Base-by-base conservation (phyloP, 1,139 yeast species). In the Yamadazyma membranifaciens region DNA sequence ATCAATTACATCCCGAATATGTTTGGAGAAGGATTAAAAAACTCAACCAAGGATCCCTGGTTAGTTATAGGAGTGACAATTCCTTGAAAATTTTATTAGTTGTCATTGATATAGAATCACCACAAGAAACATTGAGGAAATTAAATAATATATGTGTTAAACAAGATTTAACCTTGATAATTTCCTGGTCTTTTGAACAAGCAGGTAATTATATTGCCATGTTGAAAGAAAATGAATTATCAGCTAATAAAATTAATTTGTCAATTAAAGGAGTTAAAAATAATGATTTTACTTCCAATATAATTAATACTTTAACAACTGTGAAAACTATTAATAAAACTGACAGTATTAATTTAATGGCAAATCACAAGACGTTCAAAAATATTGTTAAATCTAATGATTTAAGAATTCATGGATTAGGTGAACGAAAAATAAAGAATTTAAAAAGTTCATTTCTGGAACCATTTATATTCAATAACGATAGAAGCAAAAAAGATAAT, bases 1-100 rank as follows among this genome's bases (percentile, higher is more conserved):
- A 89, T 59, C 84, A 85, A 52, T 66, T 91, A 33, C 91, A 86
- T 47, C 96, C 96, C 0, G 97, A 89, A 56, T 89, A 92, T 54
- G 79, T 92, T 3, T 80, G 81, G 68, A 77, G 78, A 43, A 75
- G 94, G 41, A 69, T 89, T 52, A 78, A 77, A 47, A 80, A 81
- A 41, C 48, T 68, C 31, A 65, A 67, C 42, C 63, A 65, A 34
- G 72, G 71, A 2, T 48, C 60, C 0, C 46, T 51, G 9, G 36
- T 54, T 2, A 48, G 52, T 9, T 35, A 44, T 6, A 35, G 37
- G 13, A 44, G 52, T 9, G 77, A 72, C 48, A 59, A 66, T 22
- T 74, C 75, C 9, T 66, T 84, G 37, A 75, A 91, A 13, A 69
- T 89, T 1, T 57, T 92, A 33, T 63, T 92, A 37, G 80, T 84